phyloP scores from a whole-genome alignment of 306 rosid species.

The Rubus idaeus region DNA sequence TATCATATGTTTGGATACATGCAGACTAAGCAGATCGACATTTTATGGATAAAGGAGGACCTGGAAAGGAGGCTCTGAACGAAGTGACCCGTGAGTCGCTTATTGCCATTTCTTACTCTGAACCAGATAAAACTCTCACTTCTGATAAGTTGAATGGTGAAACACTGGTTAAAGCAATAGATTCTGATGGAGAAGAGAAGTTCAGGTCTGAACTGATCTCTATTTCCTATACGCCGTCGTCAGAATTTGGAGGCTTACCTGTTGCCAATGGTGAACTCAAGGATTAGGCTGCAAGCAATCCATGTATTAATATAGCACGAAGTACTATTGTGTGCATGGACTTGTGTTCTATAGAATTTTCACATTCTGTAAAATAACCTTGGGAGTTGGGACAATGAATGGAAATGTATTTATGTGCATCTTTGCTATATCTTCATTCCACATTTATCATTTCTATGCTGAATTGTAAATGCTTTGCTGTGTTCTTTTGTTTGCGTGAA shows the following conservation, averaged over 20 bases:
- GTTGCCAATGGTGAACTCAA: slow-evolving; percentile 22
- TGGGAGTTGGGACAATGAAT: slow-evolving; percentile 5
- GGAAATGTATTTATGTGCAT: background rate
- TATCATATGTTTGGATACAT: background rate
- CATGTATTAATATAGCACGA: background rate
- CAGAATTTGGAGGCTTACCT: slow-evolving; percentile 36
- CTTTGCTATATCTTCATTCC: background rate
- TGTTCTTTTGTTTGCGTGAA: background rate
- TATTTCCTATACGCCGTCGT: slow-evolving; percentile 43
- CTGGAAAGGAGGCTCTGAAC: slow-evolving; percentile 34
- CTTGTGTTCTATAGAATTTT: background rate
- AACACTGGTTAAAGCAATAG: slow-evolving; percentile 23
- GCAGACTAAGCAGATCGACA: slow-evolving; percentile 30
- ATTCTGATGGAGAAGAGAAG: slow-evolving; percentile 39
- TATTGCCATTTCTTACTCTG: slow-evolving; percentile 43
- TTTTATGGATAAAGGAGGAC: slow-evolving; percentile 47
- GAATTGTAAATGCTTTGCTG: background rate
- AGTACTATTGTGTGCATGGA: slow-evolving; percentile 15
- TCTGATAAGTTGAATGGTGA: slow-evolving; percentile 31
- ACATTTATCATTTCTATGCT: background rate
- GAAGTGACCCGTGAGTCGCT: slow-evolving; percentile 63
- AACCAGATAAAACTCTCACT: slow-evolving; percentile 37
- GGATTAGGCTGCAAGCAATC: slow-evolving; percentile 21
- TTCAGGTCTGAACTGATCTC: slow-evolving; percentile 52
- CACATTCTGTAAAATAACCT: slow-evolving; percentile 15